Conservation (phyloP, 345 rosid genomes). For the Salix purpurea region DNA sequence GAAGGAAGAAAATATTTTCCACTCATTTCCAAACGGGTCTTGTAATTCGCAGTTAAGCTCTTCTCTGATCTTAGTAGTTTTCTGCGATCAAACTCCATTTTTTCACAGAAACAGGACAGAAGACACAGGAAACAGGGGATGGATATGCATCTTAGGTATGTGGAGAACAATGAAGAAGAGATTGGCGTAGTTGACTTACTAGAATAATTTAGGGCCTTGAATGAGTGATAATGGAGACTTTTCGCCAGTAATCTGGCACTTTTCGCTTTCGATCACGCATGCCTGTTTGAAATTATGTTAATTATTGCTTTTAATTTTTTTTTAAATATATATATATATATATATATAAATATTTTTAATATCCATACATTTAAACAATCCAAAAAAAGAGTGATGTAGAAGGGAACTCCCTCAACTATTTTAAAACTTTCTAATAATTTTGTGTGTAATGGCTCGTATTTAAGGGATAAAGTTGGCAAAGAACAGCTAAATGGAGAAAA, state of each 20-base stretch:
- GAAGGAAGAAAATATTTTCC: rapidly evolving
- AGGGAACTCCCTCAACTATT: no score
- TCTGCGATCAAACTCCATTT: constrained; percentile 3
- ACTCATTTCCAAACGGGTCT: background rate
- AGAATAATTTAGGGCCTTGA: background rate
- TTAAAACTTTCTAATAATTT: no score
- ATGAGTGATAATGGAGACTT: background rate
- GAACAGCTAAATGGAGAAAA: no score
- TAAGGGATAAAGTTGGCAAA: no score
- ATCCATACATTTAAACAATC: no score
- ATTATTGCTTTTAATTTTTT: no score
- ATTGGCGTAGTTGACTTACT: background rate
- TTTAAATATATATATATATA: no score
- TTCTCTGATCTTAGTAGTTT: background rate
- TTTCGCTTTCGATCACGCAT: background rate
- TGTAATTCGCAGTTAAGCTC: background rate
- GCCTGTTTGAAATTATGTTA: no score
- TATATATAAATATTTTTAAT: no score
- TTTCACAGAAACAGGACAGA: background rate
- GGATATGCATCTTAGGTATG: background rate
- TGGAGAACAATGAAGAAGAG: background rate
- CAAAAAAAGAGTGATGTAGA: no score
- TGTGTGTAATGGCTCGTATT: no score
- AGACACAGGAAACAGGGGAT: constrained; percentile 2
- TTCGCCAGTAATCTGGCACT: background rate